Conservation (phyloP, 2,329 filamentous ascomycete species). For the Rutstroemia sp. region DNA sequence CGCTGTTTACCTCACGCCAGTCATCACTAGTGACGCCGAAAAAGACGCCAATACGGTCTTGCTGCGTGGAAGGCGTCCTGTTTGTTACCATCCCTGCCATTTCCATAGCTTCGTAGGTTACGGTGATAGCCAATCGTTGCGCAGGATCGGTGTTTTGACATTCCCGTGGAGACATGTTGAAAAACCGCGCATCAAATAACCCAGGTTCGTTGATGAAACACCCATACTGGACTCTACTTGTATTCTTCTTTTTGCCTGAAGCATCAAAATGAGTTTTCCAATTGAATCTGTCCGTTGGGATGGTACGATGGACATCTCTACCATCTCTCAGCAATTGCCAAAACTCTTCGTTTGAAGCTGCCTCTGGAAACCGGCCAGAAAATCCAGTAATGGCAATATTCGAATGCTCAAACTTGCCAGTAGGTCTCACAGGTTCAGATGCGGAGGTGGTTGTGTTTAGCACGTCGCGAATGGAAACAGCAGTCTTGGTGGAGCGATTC, state of each 20-base stretch:
- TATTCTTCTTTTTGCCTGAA: conserved; percentile 48
- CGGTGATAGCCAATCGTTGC: conserved; percentile 66
- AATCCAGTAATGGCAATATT: conserved; percentile 81
- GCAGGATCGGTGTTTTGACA: conserved; percentile 66
- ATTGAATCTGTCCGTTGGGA: conserved; percentile 62
- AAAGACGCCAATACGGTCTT: conserved; percentile 30
- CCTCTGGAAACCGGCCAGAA: conserved; percentile 65
- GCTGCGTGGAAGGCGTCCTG: conserved; percentile 27
- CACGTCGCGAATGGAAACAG: background rate
- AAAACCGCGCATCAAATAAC: conserved; percentile 70
- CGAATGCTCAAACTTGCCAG: conserved; percentile 35
- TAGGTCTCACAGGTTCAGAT: background rate
- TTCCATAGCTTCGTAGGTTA: conserved; percentile 73
- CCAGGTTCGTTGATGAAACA: conserved; percentile 65
- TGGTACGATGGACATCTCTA: conserved; percentile 13
- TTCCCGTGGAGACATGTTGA: conserved; percentile 78
- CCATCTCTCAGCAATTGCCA: background rate
- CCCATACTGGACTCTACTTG: conserved; percentile 57
- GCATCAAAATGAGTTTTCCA: conserved; percentile 62
- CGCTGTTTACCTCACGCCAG: conserved; percentile 20
- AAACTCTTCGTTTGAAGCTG: conserved; percentile 54
- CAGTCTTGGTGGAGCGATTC: background rate
- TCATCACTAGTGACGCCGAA: conserved; percentile 22
- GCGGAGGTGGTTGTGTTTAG: background rate
- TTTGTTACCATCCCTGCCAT: conserved; percentile 61